phyloP scores from a whole-genome alignment of 495 filamentous ascomycete species.

The Penicillium arizonense region DNA sequence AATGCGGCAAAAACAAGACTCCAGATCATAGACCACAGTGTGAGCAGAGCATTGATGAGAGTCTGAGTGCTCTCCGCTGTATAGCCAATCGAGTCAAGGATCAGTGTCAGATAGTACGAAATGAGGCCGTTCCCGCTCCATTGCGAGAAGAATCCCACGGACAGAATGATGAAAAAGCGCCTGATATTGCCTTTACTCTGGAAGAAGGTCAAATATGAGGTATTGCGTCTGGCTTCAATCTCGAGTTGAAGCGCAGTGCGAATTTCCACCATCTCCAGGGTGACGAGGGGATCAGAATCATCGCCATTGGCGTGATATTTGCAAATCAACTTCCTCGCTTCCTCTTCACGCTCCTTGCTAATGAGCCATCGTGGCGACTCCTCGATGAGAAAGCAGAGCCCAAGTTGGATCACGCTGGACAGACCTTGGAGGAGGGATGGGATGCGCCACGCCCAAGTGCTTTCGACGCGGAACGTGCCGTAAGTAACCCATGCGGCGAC shows the following conservation, averaged over 20 bases:
- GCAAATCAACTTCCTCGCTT: slow-evolving; percentile 45
- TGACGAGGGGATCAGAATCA: slow-evolving; percentile 13
- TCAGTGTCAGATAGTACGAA: slow-evolving; percentile 49
- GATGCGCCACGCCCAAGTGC: slow-evolving; percentile 47
- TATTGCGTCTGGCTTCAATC: slow-evolving; percentile 23
- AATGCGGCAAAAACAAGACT: slow-evolving; percentile 51
- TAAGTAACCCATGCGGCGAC: slow-evolving; percentile 31
- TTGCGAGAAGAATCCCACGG: slow-evolving; percentile 7
- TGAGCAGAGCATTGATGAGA: slow-evolving; percentile 26
- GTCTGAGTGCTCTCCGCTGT: slow-evolving; percentile 27
- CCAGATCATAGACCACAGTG: slow-evolving; percentile 43
- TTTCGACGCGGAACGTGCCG: slow-evolving; percentile 24
- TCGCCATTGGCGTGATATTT: slow-evolving; percentile 34
- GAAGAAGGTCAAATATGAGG: slow-evolving; percentile 15
- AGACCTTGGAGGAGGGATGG: slow-evolving; percentile 61
- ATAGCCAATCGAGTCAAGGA: slow-evolving; percentile 37
- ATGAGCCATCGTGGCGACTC: slow-evolving; percentile 40
- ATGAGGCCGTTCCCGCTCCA: slow-evolving; percentile 13
- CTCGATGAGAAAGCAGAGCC: slow-evolving; percentile 36
- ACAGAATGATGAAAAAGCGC: slow-evolving; percentile 7
- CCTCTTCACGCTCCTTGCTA: slow-evolving; percentile 30
- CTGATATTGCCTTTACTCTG: slow-evolving; percentile 1
- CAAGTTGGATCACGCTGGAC: slow-evolving; percentile 37
- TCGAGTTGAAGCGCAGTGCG: slow-evolving; percentile 25
- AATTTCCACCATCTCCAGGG: slow-evolving; percentile 27